A percentile compares a stretch with the other conserved stretches of the same genome.
phyloP scores from a whole-genome alignment of 805 yeast species.

The Helenozyma rhizophorensis region DNA sequence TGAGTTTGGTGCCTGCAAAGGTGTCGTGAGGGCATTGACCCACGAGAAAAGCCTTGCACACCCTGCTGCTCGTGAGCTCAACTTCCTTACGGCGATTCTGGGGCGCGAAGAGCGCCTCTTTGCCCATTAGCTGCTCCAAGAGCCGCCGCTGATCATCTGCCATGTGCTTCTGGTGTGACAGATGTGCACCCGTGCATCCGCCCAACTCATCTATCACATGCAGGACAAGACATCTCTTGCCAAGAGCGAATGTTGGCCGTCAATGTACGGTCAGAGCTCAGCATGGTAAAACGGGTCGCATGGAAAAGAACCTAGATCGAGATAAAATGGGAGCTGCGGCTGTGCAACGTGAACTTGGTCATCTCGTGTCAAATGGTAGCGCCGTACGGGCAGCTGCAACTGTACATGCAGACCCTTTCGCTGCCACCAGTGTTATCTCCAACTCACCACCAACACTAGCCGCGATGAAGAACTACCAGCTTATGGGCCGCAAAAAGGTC shows the following conservation, averaged over 20 bases:
- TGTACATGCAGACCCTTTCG: too few relatives aligned
- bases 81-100: conserved; percentile 31
- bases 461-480: conserved; percentile 36
- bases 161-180: conserved; percentile 14
- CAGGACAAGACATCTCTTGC: too few relatives aligned
- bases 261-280: too few relatives aligned
- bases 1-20: conserved; percentile 77
- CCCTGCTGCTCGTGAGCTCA: conserved; percentile 42
- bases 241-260: too few relatives aligned
- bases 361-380: too few relatives aligned
- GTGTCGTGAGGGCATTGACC: conserved; percentile 85
- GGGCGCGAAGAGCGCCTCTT: conserved; percentile 41
- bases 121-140: conserved; percentile 79
- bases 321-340: too few relatives aligned
- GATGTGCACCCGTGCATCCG: conserved; percentile 1
- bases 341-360: too few relatives aligned
- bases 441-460: neutral
- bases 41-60: conserved; percentile 79
- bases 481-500: conserved; percentile 35
- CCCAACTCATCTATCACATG: too few relatives aligned
- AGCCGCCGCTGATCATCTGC: conserved; percentile 75
- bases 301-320: too few relatives aligned
- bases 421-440: too few relatives aligned
- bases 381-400: too few relatives aligned
- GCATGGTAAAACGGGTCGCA: too few relatives aligned